Evolutionary conservation across 2,329 filamentous ascomycete species (phyloP).

Genomic region (Ophiostoma himal-ulmi): DNA sequence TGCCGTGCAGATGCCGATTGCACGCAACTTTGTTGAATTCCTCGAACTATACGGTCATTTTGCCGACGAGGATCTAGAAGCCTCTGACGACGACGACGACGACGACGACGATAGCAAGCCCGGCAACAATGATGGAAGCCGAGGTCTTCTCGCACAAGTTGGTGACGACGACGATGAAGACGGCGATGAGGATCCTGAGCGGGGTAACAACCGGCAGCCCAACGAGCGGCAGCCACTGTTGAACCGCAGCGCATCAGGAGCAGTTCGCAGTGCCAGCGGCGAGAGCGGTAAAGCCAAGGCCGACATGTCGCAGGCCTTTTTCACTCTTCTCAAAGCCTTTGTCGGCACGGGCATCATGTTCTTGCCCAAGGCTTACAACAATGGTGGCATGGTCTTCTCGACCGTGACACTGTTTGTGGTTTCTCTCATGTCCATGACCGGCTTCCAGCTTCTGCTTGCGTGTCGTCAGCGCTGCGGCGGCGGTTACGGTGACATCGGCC

Average conservation of each 20-base stretch:
- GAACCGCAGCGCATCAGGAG: slow-evolving; percentile 1
- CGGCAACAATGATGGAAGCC: slow-evolving; percentile 37
- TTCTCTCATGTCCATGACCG: slow-evolving; percentile 60
- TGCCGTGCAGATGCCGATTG: slow-evolving; percentile 45
- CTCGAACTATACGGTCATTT: slow-evolving; percentile 71
- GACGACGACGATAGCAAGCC: slow-evolving; percentile 33
- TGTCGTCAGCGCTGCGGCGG: slow-evolving; percentile 60
- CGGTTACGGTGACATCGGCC: slow-evolving; percentile 71
- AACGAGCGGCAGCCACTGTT: slow-evolving; percentile 20
- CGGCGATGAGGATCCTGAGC: slow-evolving; percentile 27
- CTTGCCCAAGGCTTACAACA: slow-evolving; percentile 70
- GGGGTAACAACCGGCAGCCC: background rate
- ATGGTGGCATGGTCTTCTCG: slow-evolving; percentile 71
- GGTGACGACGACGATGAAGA: slow-evolving; percentile 14
- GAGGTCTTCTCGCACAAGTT: background rate
- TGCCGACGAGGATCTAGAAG: slow-evolving; percentile 63
- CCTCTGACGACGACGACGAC: slow-evolving; percentile 50
- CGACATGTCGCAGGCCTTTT: slow-evolving; percentile 66
- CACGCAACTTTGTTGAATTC: slow-evolving; percentile 68
- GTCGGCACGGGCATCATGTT: slow-evolving; percentile 80
- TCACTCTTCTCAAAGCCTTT: slow-evolving; percentile 72
- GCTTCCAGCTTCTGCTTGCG: slow-evolving; percentile 65
- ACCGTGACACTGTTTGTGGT: slow-evolving; percentile 61
- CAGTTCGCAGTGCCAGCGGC: background rate
- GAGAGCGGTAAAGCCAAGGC: slow-evolving; percentile 50